phyloP scores from a whole-genome alignment of 345 rosid species.

The Ailanthus altissimus region DNA sequence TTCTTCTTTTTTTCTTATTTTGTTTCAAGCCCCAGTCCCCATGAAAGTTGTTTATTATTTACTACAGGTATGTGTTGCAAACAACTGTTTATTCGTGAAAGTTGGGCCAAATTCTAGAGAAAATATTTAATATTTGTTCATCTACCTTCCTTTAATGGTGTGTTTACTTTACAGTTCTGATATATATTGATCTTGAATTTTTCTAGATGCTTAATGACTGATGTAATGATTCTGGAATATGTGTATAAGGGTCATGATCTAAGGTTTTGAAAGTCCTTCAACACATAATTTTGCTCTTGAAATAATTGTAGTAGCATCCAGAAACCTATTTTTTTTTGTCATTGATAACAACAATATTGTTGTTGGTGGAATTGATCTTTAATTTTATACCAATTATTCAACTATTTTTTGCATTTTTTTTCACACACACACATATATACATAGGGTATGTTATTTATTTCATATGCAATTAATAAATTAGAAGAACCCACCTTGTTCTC shows the following conservation, averaged over 20 bases:
- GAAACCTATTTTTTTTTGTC: background rate
- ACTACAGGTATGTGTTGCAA: background rate
- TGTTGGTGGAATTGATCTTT: no score
- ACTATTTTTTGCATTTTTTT: background rate
- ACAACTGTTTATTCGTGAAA: background rate
- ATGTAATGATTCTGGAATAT: background rate
- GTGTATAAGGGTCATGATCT: background rate
- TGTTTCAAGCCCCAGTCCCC: no score
- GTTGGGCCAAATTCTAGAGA: background rate
- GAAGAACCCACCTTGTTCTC: no score
- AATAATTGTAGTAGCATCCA: background rate
- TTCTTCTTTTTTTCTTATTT: background rate
- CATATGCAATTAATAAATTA: no score
- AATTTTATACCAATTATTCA: no score
- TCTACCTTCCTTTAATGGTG: background rate
- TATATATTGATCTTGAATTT: background rate
- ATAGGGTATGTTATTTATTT: no score
- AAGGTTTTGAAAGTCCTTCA: background rate
- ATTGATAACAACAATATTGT: background rate
- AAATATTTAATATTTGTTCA: background rate
- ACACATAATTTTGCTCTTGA: background rate
- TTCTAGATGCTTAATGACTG: background rate
- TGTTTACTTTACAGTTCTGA: background rate
- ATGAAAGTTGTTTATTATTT: no score
- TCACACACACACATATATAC: background rate